Base-by-base conservation (phyloP, 345 rosid genomes). In the Melaleuca quinquenervia region DNA sequence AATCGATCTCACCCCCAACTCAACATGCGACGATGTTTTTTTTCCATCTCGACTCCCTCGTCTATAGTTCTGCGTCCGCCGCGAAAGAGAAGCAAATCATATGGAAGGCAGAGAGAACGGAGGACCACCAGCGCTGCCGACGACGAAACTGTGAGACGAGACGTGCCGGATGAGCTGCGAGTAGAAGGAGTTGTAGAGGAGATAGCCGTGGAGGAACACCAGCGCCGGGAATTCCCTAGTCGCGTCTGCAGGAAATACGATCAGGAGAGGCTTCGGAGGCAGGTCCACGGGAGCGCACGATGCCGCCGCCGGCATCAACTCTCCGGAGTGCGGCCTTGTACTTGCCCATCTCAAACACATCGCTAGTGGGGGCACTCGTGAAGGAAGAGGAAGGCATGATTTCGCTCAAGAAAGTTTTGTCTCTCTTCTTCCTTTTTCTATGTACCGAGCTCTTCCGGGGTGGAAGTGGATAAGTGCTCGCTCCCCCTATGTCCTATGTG, bases 61-160 rank as follows among this genome's bases (percentile, higher is more conserved):
- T 3, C 45, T 64, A 29, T 29, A 64, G 76, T 16, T 29, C 45
- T 3, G 22, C 76, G 76, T 64, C 44, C 76, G 76, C 76, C 44
- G 44, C 76, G 1, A 16, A 64, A 36, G 29, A 48, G 36, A 51
- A 62, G 89, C 18, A 44, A 84, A 58, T 49, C 75, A 2, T 15
- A 26, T 56, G 45, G 54, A 86, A 26, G 22, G 16, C 9, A 52
- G 13, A 49, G 21, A 24, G 56, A 32, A 52, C 24, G 1, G 32
- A 41, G 32, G 41, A n/a, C n/a, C n/a, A n/a, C n/a, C n/a, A n/a
- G n/a, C n/a, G n/a, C n/a, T n/a, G n/a, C n/a, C n/a, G 83, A 92
- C 90, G 85, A 97, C 94, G 94, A 95, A 97, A 50, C 99, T 98
- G 87, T 95, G 96, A 82, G 98, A 97, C 86, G 98, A 95, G 87